These are phyloP conservation scores for Rhizomucor miehei DNA, from an alignment of 371 early-diverging fungal species.

Conservation along the genomic window DNA sequence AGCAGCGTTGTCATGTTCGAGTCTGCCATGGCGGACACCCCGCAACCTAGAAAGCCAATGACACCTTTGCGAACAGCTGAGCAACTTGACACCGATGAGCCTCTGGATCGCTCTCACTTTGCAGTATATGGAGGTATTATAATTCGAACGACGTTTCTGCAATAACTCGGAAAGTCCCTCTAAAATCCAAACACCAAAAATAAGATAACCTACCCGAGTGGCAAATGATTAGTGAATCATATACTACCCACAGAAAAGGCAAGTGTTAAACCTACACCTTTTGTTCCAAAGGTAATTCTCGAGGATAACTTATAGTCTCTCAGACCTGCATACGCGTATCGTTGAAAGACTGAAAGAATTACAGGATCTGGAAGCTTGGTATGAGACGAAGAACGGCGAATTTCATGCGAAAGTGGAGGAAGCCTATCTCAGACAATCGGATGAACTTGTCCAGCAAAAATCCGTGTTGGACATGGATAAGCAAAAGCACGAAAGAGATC, in stretches of 20 bases:
- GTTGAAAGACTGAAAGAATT: constrained; percentile 21
- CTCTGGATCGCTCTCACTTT: constrained; percentile 8
- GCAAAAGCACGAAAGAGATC: constrained; percentile 25
- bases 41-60: constrained; percentile 7
- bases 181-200: neutral
- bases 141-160: neutral
- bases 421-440: constrained; percentile 17
- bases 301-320: too few relatives aligned
- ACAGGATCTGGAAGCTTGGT: constrained; percentile 24
- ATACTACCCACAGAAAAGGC: constrained; percentile 26
- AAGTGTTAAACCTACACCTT: neutral
- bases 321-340: constrained; percentile 18
- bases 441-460: constrained; percentile 19
- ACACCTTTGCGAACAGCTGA: constrained; percentile 10
- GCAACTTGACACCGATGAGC: constrained; percentile 12
- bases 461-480: constrained; percentile 14
- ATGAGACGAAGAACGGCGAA: constrained; percentile 21
- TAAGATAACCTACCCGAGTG: constrained; percentile 18
- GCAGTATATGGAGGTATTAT: constrained; percentile 17
- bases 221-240: constrained; percentile 20
- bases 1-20: constrained; percentile 17
- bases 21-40: constrained; percentile 11
- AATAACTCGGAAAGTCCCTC: too few relatives aligned
- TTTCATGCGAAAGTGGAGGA: constrained; percentile 23
- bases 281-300: too few relatives aligned